Conservation (phyloP, 345 rosid genomes). For the Iberis pinnata region DNA sequence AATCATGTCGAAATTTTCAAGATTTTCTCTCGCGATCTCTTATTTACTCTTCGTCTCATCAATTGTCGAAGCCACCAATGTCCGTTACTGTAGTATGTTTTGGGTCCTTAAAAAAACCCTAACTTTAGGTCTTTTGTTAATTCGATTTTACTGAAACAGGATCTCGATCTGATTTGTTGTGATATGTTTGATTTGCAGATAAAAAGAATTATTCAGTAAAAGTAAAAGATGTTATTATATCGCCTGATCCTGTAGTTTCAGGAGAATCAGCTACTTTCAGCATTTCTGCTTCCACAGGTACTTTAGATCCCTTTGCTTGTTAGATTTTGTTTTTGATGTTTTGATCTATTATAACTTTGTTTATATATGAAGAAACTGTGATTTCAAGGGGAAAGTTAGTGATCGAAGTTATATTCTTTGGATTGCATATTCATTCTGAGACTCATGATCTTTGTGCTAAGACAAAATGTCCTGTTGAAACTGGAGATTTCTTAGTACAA, state of each 20-base stretch:
- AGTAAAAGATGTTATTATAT: conserved; percentile 57
- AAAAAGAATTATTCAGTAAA: conserved; percentile 50
- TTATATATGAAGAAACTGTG: conserved; percentile 32
- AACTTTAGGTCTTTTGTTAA: too few relatives aligned
- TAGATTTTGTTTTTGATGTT: too few relatives aligned
- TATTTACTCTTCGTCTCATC: conserved; percentile 33
- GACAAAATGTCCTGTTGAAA: conserved; percentile 73
- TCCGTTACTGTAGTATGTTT: conserved; percentile 57
- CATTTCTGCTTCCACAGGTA: conserved; percentile 63
- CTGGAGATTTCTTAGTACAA: conserved; percentile 67
- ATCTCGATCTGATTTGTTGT: background rate
- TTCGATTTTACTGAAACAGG: background rate
- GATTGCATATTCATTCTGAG: conserved; percentile 73
- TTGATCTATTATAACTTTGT: too few relatives aligned
- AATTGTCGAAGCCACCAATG: conserved; percentile 41
- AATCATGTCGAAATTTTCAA: conserved; percentile 22
- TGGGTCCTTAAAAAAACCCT: background rate
- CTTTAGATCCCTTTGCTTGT: too few relatives aligned
- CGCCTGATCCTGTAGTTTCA: conserved; percentile 52
- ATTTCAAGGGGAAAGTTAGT: conserved; percentile 66
- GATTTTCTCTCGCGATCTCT: conserved; percentile 25
- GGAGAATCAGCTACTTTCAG: conserved; percentile 60
- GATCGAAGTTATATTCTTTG: conserved; percentile 81
- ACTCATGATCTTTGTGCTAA: conserved; percentile 70
- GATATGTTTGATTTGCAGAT: conserved; percentile 36